Evolutionary conservation across 139 green algal species (phyloP).

Genomic region (Chlamydomonas sp.): DNA sequence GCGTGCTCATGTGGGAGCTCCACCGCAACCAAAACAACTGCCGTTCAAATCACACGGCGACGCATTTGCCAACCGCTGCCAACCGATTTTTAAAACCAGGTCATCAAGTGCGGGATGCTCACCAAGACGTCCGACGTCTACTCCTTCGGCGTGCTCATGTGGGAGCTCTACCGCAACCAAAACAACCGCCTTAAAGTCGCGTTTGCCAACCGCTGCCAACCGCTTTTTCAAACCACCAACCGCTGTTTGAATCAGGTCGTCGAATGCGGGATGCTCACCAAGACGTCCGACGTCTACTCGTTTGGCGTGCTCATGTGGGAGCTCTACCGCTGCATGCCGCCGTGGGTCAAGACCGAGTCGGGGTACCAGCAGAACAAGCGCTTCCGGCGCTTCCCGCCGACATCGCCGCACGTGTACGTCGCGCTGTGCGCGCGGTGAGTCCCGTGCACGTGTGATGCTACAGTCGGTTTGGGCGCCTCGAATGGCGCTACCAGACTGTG

Average conservation of each 20-base stretch:
- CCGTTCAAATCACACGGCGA: too few species aligned
- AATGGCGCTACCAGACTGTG: too few species aligned
- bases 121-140: slow-evolving; percentile 7
- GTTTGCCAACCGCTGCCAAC: too few species aligned
- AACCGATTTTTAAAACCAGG: too few species aligned
- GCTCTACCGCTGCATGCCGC: slow-evolving; percentile 18
- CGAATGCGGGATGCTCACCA: slow-evolving; percentile 2
- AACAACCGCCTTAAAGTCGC: too few species aligned
- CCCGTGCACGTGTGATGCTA: background rate
- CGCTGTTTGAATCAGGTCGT: too few species aligned
- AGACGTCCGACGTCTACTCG: slow-evolving; percentile 15
- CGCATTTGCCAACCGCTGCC: too few species aligned
- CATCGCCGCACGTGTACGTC: background rate
- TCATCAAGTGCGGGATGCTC: too few species aligned
- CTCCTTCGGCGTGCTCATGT: slow-evolving; percentile 1
- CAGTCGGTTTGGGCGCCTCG: too few species aligned
- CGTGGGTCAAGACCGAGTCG: slow-evolving; percentile 16
- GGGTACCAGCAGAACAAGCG: slow-evolving; percentile 1
- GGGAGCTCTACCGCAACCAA: slow-evolving; percentile 7
- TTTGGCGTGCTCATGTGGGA: slow-evolving; percentile 26
- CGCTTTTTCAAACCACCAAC: too few species aligned
- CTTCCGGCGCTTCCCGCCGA: slow-evolving; percentile 1
- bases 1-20: background rate
- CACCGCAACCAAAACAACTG: too few species aligned
- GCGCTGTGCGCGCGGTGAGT: slow-evolving; percentile 2